These are phyloP conservation scores for Yamadazyma blattariae DNA, from an alignment of 1,139 yeast genomes.

Conservation along the genomic window DNA sequence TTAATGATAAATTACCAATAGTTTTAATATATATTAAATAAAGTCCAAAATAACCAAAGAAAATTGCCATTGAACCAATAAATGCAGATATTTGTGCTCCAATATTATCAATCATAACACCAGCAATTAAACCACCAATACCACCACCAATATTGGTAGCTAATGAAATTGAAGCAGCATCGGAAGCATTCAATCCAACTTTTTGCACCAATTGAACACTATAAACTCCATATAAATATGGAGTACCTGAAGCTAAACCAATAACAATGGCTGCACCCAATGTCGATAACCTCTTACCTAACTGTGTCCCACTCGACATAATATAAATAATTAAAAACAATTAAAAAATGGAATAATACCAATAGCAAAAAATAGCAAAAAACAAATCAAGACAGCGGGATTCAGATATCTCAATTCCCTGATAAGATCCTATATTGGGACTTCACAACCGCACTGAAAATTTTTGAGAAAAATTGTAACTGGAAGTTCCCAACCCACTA, in stretches of 20 bases:
- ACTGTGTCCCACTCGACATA: too few species aligned
- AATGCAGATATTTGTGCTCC: constrained; percentile 56
- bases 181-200: constrained; percentile 56
- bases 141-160: constrained; percentile 64
- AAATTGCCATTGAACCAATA: constrained; percentile 51
- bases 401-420: too few species aligned
- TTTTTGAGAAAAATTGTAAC: too few species aligned
- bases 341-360: too few species aligned
- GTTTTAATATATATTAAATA: constrained; percentile 27
- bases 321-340: too few species aligned
- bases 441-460: too few species aligned
- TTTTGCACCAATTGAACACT: constrained; percentile 64
- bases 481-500: too few species aligned
- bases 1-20: constrained; percentile 21
- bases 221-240: constrained; percentile 68
- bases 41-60: constrained; percentile 38
- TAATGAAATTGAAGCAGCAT: constrained; percentile 62
- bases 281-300: constrained; percentile 12
- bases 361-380: too few species aligned
- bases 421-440: too few species aligned
- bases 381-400: too few species aligned
- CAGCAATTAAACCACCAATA: constrained; percentile 68
- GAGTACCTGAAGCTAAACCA: constrained; percentile 59
- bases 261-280: constrained; percentile 26
- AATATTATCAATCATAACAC: constrained; percentile 56